These are phyloP conservation scores for Plantago coronopus DNA, from an alignment of 305 asterid genomes.

Conservation along the genomic window DNA sequence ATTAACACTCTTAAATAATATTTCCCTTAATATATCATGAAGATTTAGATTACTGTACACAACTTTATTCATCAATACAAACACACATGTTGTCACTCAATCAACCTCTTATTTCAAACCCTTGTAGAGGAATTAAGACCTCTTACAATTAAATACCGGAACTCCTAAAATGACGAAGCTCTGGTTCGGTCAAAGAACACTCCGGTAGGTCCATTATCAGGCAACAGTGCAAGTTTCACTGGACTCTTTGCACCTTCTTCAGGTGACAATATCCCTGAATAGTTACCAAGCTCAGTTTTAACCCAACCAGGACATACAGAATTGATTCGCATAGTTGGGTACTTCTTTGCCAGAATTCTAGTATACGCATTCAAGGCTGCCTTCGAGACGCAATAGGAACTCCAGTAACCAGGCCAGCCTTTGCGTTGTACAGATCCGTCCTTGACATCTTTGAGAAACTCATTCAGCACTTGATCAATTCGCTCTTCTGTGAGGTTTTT, in stretches of 20 bases:
- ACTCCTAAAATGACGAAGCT: conserved; percentile 25
- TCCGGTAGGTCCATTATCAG: conserved; percentile 52
- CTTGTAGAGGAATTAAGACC: neutral
- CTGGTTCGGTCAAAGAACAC: conserved; percentile 29
- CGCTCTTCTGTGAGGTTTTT: conserved; percentile 37
- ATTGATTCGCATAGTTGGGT: conserved; percentile 32
- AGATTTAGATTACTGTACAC: too few species aligned
- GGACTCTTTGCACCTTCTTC: conserved; percentile 48
- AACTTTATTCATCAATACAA: neutral
- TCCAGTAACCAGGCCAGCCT: conserved; percentile 34
- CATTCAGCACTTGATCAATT: conserved; percentile 34
- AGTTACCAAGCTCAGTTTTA: conserved; percentile 40
- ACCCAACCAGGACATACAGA: conserved; percentile 56
- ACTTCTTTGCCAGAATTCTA: conserved; percentile 36
- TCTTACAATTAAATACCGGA: neutral
- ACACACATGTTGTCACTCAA: neutral
- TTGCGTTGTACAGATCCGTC: conserved; percentile 24
- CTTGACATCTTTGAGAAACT: conserved; percentile 30
- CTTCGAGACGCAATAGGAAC: conserved; percentile 44
- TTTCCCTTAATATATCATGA: too few species aligned
- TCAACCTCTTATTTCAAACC: neutral
- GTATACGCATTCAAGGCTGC: conserved; percentile 46
- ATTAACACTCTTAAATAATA: too few species aligned
- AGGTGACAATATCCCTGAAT: conserved; percentile 23
- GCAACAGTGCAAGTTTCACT: conserved; percentile 36